phyloP scores from a whole-genome alignment of 2,329 filamentous ascomycete species.

The Colletotrichum noveboracense region DNA sequence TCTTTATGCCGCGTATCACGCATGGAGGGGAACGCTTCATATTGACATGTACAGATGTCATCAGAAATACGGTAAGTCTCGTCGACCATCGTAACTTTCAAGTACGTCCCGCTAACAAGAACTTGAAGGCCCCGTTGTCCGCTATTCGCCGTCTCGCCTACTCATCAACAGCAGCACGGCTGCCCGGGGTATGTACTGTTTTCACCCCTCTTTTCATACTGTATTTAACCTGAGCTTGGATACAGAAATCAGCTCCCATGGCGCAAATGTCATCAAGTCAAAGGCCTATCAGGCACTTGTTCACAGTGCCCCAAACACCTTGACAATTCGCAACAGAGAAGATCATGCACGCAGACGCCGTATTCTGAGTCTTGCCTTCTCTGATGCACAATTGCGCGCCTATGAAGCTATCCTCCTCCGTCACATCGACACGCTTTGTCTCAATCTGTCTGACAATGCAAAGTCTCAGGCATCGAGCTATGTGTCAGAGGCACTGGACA shows the following conservation, averaged over 20 bases:
- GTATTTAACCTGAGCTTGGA: not conserved
- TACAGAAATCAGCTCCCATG: conserved; percentile 21
- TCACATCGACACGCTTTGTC: conserved; percentile 22
- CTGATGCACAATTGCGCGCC: conserved; percentile 23
- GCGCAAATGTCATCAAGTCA: conserved; percentile 20
- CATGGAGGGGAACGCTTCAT: conserved; percentile 39
- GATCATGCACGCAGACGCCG: conserved; percentile 19
- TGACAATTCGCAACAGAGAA: not conserved
- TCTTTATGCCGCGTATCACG: conserved; percentile 35
- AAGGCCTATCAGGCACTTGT: conserved; percentile 21
- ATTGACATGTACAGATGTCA: conserved; percentile 37
- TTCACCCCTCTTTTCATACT: too few relatives aligned
- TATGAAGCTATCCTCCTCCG: conserved; percentile 27
- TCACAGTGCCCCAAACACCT: conserved; percentile 16
- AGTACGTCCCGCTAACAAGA: not conserved
- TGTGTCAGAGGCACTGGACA: not conserved
- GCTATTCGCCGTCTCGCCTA: conserved; percentile 32
- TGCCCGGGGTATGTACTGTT: conserved; percentile 1
- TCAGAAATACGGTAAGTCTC: conserved; percentile 32
- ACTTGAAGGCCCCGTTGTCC: conserved; percentile 20
- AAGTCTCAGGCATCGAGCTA: not conserved
- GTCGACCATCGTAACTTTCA: not conserved
- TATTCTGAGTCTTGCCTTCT: conserved; percentile 27
- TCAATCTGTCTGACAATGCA: conserved; percentile 21
- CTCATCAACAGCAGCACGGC: conserved; percentile 19